These are phyloP conservation scores for Amylostereum areolatum DNA, from an alignment of 1,284 basidiomycete species.

Conservation along the genomic window DNA sequence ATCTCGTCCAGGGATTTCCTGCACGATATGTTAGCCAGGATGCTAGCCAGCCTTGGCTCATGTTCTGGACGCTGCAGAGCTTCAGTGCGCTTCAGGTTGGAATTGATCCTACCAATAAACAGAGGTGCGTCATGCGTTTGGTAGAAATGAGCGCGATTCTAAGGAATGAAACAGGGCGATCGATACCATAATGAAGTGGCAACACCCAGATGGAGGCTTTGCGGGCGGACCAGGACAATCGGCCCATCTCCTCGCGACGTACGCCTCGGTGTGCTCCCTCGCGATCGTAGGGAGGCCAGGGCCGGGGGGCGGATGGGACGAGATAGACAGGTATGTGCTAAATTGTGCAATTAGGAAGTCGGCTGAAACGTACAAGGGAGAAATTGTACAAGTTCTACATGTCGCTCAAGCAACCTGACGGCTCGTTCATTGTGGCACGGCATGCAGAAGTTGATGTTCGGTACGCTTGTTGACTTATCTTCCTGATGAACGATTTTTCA, in stretches of 20 bases:
- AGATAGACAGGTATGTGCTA: conserved; percentile 61
- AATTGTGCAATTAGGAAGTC: no score
- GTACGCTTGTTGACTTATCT: conserved; percentile 32
- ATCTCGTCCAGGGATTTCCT: conserved; percentile 74
- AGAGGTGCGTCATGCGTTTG: conserved; percentile 46
- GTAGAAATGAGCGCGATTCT: background rate
- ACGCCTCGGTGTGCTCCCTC: conserved; percentile 81
- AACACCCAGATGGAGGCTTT: conserved; percentile 85
- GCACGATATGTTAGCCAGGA: conserved; percentile 76
- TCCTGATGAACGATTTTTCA: background rate
- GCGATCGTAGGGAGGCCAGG: conserved; percentile 78
- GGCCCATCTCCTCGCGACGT: conserved; percentile 87
- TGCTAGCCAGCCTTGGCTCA: conserved; percentile 87
- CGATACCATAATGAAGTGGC: conserved; percentile 71
- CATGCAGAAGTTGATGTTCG: conserved; percentile 93
- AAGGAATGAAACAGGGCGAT: conserved; percentile 48
- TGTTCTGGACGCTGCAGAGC: conserved; percentile 87
- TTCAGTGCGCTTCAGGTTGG: conserved; percentile 74
- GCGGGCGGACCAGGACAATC: conserved; percentile 87
- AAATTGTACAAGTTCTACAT: conserved; percentile 88
- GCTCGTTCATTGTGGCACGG: conserved; percentile 86
- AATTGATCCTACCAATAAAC: conserved; percentile 69
- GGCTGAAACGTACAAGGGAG: conserved; percentile 31
- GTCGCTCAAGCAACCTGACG: conserved; percentile 90
- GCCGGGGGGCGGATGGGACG: conserved; percentile 75